Evolutionary conservation across 495 filamentous ascomycete genomes (phyloP), one percentile per base, ranked within the genome.

Genomic region (Entonaema liquescens): DNA sequence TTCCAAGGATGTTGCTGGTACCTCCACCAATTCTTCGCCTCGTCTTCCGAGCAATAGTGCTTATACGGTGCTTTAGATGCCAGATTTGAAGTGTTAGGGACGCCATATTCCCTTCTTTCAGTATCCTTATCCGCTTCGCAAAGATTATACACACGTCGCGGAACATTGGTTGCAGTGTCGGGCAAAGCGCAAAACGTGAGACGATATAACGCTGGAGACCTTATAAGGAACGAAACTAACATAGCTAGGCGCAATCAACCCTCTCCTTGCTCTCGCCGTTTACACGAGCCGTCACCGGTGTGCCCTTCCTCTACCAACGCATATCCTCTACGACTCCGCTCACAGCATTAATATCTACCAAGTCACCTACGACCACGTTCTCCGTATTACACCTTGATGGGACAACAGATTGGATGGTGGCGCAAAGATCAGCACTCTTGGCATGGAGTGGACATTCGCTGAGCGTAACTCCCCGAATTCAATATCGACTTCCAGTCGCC

Each of bases 391-490:
- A 94, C 73, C 87, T 99, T 36, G 92, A 99, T 84, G 95, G 95
- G 29, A 92, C 93, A n/a, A 87, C 91, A 64, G 95, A 99, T 82
- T 99, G 96, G 95, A 93, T 95, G 84, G 81, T 99, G 28, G 85
- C 91, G 11, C 94, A 97, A 77, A 84, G 92, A 57, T 89, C 91
- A 65, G 93, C 92, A 8, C 84, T 99, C 61, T 85, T 98, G 11
- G 96, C 95, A 60, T 99, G 95, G 95, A 96, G 93, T n/a, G 95
- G 95, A 28, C 90, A 94, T 76, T 92, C 93, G 2, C 83, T 99
- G 25, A 81, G 86, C 15, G 85, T 95, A 12, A 85, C 85, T 25
- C 95, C 95, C 1, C 89, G 86, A 29, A 82, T 94, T 52, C 94
- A 93, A 65, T 84, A 83, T 31, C 89, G 85, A 65, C 83, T 98